A percentile compares a stretch with the other conserved stretches of the same genome.
Evolutionary conservation across 208 protist species (phyloP).

Genomic region (Trypanosoma vivax): DNA sequence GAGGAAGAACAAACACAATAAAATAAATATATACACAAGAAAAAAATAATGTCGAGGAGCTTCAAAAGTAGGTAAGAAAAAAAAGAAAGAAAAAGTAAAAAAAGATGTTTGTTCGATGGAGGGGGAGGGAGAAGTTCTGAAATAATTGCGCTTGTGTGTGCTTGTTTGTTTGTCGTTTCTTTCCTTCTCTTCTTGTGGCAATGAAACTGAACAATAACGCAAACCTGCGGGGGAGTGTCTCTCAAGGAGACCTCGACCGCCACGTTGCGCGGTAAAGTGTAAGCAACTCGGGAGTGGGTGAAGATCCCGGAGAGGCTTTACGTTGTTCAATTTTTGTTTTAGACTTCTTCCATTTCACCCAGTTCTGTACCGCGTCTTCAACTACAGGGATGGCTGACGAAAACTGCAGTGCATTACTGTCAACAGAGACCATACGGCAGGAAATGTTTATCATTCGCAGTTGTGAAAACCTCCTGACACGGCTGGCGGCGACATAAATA

Average conservation of each 20-base stretch:
- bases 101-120: slow-evolving; percentile 1
- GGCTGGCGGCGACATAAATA: slow-evolving; percentile 84
- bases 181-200: background rate
- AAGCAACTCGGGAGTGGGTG: background rate
- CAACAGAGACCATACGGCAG: slow-evolving; percentile 57
- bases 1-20: background rate
- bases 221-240: background rate
- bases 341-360: slow-evolving; percentile 23
- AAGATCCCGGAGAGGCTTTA: background rate
- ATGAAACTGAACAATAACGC: background rate
- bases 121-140: background rate
- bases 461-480: slow-evolving; percentile 63
- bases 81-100: slow-evolving; percentile 14
- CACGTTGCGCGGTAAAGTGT: slow-evolving; percentile 18
- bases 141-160: background rate
- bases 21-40: slow-evolving; percentile 3
- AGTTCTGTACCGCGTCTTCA: slow-evolving; percentile 14
- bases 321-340: background rate
- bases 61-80: slow-evolving; percentile 6
- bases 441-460: slow-evolving; percentile 73
- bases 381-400: slow-evolving; percentile 25
- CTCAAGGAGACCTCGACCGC: slow-evolving; percentile 2
- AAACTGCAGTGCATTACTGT: slow-evolving; percentile 59
- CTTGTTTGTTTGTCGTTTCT: slow-evolving; percentile 2
- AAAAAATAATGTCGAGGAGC: slow-evolving; percentile 1